Evolutionary conservation across 495 filamentous ascomycete species (phyloP), one percentile per base, ranked within the genome.

Genomic region (Penicillium cosmopolitanum): DNA sequence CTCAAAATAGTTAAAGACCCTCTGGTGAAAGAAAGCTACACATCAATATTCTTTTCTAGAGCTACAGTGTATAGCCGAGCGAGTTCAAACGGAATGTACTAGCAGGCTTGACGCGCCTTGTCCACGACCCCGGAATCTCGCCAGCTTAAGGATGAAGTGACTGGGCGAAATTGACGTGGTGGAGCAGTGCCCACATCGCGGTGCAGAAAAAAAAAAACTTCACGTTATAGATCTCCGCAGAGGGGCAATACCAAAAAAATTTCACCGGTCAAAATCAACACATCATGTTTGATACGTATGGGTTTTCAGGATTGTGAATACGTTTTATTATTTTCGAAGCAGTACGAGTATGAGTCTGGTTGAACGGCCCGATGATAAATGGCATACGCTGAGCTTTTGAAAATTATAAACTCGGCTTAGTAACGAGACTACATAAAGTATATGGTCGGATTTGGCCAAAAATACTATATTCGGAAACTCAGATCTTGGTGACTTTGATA

Each of bases 241-340:
- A 66, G 66, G 68, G 56, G 62, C 64, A 53, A 18, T 15, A 60
- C 60, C 53, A 61, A 36, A 60, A 57, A 64, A 48, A 59, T 63
- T 61, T 69, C 68, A 69, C 68, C 66, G 66, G 66, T 68, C 66
- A 64, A 55, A 48, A 47, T 23, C 16, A 44, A 56, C 28, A 12
- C 8, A 40, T 19, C 7, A 42, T 36, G 23, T 31, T 48, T 16
- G 11, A 46, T 56, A 61, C 52, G 44, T 40, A 55, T 19, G 2
- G 50, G 46, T 18, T 19, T 19, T 16, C 19, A 10, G 15, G 23
- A 5, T 3, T 13, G 23, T 31, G 28, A 31, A 9, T 31, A 1
- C 8, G 28, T 8, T 31, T 31, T 31, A 31, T 31, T 8, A 31
- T 31, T 31, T 2, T 31, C 28, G 28, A 31, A 7, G 28, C 28